These are phyloP conservation scores for Ramularia collo-cygni DNA, from an alignment of 2,329 filamentous ascomycete species.

Conservation along the genomic window DNA sequence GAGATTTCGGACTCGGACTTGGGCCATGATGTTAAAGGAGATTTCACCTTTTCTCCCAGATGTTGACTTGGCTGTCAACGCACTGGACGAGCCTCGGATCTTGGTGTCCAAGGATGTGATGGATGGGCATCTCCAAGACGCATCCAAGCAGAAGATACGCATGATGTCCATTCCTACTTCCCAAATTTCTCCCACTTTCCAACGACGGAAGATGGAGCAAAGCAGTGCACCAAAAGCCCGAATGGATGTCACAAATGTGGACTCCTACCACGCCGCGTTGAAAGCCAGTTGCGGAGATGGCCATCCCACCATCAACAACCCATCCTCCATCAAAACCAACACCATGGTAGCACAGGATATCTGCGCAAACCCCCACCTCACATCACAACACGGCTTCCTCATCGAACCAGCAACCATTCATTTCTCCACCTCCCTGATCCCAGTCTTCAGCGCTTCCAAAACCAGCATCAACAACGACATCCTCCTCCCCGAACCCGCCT, in stretches of 20 bases:
- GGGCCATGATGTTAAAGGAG: background rate
- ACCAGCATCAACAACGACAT: conserved; percentile 43
- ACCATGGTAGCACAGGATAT: conserved; percentile 25
- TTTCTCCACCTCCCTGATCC: conserved; percentile 35
- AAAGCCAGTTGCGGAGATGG: background rate
- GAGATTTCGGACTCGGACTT: conserved; percentile 1
- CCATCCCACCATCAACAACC: too few species aligned
- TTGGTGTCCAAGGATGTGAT: conserved; percentile 32
- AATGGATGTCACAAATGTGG: background rate
- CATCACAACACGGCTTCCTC: conserved; percentile 37
- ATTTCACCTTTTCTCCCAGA: conserved; percentile 4
- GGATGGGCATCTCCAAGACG: too few species aligned
- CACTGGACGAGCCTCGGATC: conserved; percentile 39
- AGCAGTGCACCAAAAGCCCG: background rate
- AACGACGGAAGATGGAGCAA: background rate
- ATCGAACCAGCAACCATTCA: conserved; percentile 36
- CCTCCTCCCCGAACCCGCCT: conserved; percentile 40
- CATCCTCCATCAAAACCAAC: background rate
- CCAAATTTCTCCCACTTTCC: too few species aligned
- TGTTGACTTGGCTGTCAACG: conserved; percentile 28
- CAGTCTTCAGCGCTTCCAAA: conserved; percentile 42
- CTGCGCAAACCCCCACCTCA: conserved; percentile 37
- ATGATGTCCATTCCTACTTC: too few species aligned
- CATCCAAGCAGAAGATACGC: too few species aligned
- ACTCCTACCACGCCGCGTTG: background rate